These are phyloP conservation scores for Escallonia rubra DNA, from an alignment of 129 eudicot species.

Conservation along the genomic window DNA sequence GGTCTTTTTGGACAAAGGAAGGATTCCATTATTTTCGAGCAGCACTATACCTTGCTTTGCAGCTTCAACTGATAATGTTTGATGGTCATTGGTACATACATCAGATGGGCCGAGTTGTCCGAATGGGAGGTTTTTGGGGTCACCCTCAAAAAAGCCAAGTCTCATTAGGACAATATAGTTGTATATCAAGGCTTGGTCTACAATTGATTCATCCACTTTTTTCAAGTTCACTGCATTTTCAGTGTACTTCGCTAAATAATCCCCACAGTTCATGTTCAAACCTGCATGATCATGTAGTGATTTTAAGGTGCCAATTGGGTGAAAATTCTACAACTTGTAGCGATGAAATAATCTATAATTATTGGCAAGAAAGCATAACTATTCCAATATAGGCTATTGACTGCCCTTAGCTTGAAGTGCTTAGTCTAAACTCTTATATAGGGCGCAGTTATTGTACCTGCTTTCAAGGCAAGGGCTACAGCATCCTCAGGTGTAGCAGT, in stretches of 20 bases:
- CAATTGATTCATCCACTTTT: slow-evolving; percentile 27
- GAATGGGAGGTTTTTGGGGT: slow-evolving; percentile 30
- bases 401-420: too few species aligned
- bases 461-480: slow-evolving; percentile 39
- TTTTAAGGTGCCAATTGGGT: too few species aligned
- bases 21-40: slow-evolving; percentile 26
- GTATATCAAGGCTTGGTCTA: slow-evolving; percentile 37
- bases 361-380: too few species aligned
- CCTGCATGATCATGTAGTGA: slow-evolving; percentile 16
- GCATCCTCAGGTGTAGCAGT: slow-evolving; percentile 37
- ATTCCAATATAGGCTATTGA: too few species aligned
- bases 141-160: slow-evolving; percentile 52
- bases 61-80: slow-evolving; percentile 33
- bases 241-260: slow-evolving; percentile 25
- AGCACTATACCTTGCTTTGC: slow-evolving; percentile 53
- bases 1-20: slow-evolving; percentile 21
- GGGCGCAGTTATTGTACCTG: slow-evolving; percentile 6
- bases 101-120: slow-evolving; percentile 35
- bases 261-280: slow-evolving; percentile 45
- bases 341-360: too few species aligned
- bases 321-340: too few species aligned
- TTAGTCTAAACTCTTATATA: too few species aligned
- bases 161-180: slow-evolving; percentile 41
- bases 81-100: slow-evolving; percentile 28
- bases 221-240: slow-evolving; percentile 27